Conservation (phyloP, 2,329 filamentous ascomycete species). For the Cercospora zeae-maydis region DNA sequence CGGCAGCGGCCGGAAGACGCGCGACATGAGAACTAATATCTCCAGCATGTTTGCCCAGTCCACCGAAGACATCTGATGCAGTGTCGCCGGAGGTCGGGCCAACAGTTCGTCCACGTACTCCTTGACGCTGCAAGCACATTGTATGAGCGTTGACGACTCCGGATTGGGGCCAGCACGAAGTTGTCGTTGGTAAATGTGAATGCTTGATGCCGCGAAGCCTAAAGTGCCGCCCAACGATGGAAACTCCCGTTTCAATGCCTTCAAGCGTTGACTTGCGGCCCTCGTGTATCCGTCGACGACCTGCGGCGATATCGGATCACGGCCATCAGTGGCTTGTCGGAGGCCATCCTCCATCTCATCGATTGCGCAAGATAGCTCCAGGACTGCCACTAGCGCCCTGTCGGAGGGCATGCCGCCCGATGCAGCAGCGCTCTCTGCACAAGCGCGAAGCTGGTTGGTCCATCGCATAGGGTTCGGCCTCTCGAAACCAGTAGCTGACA, state of each 20-base stretch:
- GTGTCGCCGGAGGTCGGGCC: slow-evolving; percentile 19
- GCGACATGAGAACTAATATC: slow-evolving; percentile 25
- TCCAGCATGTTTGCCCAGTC: slow-evolving; percentile 31
- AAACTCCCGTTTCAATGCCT: slow-evolving; percentile 26
- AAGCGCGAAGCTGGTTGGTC: slow-evolving; percentile 23
- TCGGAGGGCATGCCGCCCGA: slow-evolving; percentile 20
- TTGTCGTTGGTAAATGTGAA: slow-evolving; percentile 24
- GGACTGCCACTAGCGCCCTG: slow-evolving; percentile 12
- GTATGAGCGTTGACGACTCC: slow-evolving; percentile 26
- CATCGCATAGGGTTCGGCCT: slow-evolving; percentile 29
- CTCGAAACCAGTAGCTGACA: slow-evolving; percentile 27
- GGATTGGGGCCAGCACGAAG: slow-evolving; percentile 19
- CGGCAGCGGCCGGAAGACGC: slow-evolving; percentile 19
- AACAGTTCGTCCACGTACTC: slow-evolving; percentile 31
- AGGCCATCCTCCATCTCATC: slow-evolving; percentile 25
- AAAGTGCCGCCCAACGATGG: slow-evolving; percentile 21
- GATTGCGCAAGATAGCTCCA: slow-evolving; percentile 24
- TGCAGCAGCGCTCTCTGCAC: slow-evolving; percentile 18
- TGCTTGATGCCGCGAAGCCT: slow-evolving; percentile 21
- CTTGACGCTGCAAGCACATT: slow-evolving; percentile 28
- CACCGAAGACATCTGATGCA: slow-evolving; percentile 27
- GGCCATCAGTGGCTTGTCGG: slow-evolving; percentile 10
- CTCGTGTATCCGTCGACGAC: slow-evolving; percentile 22
- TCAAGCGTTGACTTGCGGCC: slow-evolving; percentile 22
- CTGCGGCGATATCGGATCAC: slow-evolving; percentile 9